These are phyloP conservation scores for Gaertneriomyces sp. DNA, from an alignment of 192 early-diverging fungal species.

Conservation along the genomic window DNA sequence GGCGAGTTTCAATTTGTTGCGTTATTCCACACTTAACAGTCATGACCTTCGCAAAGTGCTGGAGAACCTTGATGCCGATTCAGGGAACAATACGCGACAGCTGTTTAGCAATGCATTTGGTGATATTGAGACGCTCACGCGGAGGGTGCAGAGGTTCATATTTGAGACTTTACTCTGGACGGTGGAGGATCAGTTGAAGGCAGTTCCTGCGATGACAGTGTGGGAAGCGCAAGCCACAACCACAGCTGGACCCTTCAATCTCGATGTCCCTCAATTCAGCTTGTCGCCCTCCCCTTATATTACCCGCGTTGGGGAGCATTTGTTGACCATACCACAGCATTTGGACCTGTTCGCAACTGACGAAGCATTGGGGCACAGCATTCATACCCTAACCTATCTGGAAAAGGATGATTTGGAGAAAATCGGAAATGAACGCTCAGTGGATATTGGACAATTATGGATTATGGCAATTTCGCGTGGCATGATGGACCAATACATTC, in stretches of 20 bases:
- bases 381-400: constrained; percentile 45
- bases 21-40: constrained; percentile 56
- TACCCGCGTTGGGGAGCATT: constrained; percentile 62
- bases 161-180: constrained; percentile 57
- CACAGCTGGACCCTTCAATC: constrained; percentile 19
- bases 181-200: constrained; percentile 43
- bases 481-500: constrained; percentile 46
- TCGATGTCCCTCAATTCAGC: constrained; percentile 60
- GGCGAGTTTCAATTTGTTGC: constrained; percentile 40
- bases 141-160: constrained; percentile 48
- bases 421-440: constrained; percentile 13
- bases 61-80: constrained; percentile 12
- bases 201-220: constrained; percentile 39
- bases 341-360: constrained; percentile 63
- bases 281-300: constrained; percentile 65
- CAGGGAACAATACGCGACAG: neutral
- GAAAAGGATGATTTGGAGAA: constrained; percentile 11
- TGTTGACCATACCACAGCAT: constrained; percentile 65
- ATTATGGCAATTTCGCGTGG: constrained; percentile 63
- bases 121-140: constrained; percentile 26
- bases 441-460: constrained; percentile 62
- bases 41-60: constrained; percentile 35
- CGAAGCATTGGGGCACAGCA: constrained; percentile 45
- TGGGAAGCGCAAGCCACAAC: constrained; percentile 36
- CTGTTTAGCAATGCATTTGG: constrained; percentile 1